Base-by-base conservation (phyloP, 768 basidiomycete species). In the Hygrophoropsis aurantiaca region DNA sequence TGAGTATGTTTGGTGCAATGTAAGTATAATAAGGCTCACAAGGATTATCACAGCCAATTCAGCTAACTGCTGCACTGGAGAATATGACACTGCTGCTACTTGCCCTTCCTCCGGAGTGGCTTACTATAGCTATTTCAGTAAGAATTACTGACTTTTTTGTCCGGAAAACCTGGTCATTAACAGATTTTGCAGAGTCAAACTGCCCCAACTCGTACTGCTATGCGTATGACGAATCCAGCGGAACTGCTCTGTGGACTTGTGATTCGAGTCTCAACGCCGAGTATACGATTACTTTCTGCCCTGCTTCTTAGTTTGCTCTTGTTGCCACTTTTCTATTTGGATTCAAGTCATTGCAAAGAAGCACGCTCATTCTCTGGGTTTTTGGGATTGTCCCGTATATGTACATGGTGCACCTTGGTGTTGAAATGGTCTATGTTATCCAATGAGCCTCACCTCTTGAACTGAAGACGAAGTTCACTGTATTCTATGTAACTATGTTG, bases 41-140 rank as follows among this genome's bases (percentile, higher is more conserved):
- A 35, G 20, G 35, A 19, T 33, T 41, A 24, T 21, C 33, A 5
- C 40, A 80, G 80, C 53, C 26, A 75, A 86, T 65, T 82, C 81
- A 19, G 62, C 73, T 4, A 82, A 85, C 57, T 86, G 85, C 62
- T 87, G 85, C 68, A 75, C 75, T 13, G 85, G 85, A 9, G 61
- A 59, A 34, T 68, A 75, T 63, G 65, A 62, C 60, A 81, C 78
- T 4, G 62, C 80, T 1, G 62, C 56, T 9, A 84, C 81, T 0
- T 86, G 84, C 60, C 83, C 81, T 11, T 52, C 69, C 11, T 77
- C 77, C 3, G 69, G 69, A 18, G 70, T 73, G 8, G 51, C 43
- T 16, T 70, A 64, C 55, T 74, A 74, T 54, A 59, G 51, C 44
- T 79, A 74, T 63, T 79, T 78, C 65, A 80, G 76, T 74, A 33